Conservation (phyloP, 768 basidiomycete genomes). For the Trametes cubensis region DNA sequence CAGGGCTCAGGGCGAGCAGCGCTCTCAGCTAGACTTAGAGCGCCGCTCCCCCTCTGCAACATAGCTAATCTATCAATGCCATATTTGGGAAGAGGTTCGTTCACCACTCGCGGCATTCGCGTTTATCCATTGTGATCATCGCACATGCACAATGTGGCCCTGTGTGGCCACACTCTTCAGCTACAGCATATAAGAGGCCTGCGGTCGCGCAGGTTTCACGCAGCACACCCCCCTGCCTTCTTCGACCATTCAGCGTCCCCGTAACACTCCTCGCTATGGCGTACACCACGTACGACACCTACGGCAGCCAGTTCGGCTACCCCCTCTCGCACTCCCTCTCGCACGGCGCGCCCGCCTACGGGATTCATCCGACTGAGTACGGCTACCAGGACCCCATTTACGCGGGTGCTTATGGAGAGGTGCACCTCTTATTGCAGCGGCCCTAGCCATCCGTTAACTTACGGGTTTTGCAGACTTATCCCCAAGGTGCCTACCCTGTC, state of each 20-base stretch:
- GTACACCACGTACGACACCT: constrained; percentile 45
- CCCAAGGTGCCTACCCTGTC: constrained; percentile 44
- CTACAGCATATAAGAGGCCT: constrained; percentile 3
- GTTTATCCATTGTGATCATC: constrained; percentile 16
- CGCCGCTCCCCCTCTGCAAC: constrained; percentile 7
- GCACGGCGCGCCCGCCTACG: constrained; percentile 27
- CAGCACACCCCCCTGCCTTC: constrained; percentile 12
- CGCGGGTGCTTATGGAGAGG: constrained; percentile 48
- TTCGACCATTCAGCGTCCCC: constrained; percentile 1
- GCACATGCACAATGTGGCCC: constrained; percentile 6
- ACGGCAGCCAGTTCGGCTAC: constrained; percentile 42
- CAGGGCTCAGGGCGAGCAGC: constrained; percentile 16
- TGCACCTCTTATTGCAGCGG: constrained; percentile 28
- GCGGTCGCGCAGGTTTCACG: background rate
- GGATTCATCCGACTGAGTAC: constrained; percentile 21
- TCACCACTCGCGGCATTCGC: constrained; percentile 17
- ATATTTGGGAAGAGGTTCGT: background rate
- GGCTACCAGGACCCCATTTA: constrained; percentile 46
- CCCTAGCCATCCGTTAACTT: background rate
- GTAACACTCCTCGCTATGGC: constrained; percentile 37
- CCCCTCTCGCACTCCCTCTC: constrained; percentile 30
- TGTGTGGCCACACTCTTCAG: background rate
- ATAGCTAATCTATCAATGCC: constrained; percentile 4
- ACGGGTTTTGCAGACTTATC: constrained; percentile 37
- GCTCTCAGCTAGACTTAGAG: background rate